Evolutionary conservation across 495 filamentous ascomycete species (phyloP), one percentile per base, ranked within the genome.

Genomic region (Daldinia grandis): DNA sequence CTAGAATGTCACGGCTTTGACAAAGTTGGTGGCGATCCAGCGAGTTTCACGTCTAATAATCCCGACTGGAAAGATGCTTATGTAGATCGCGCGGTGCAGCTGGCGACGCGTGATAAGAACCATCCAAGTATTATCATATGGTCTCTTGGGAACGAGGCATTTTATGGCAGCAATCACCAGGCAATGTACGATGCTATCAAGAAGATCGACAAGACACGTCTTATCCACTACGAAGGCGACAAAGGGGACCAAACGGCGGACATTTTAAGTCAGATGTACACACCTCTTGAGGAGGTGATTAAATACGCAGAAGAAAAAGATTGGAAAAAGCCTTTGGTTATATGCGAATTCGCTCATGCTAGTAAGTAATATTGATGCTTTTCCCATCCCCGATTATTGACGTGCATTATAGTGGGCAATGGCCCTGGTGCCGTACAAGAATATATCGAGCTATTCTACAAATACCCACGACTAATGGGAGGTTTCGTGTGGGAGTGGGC

Each of bases 401-500:
- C 14, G 14, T 15, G 1, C n/a, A 0, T n/a, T 53, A 28, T 53
- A 53, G 49, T 93, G 90, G 91, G 91, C 0, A 93, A 92, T 68
- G 91, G 90, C 0, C 91, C 91, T 0, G 91, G 91, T 0, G 85
- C 80, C 1, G 78, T 92, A 25, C 83, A 87, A 57, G 91, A 92
- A 74, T 92, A 93, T 68, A 79, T 88, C n/a, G 85, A 92, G 9
- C 80, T 84, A 1, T 92, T 91, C 73, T 87, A 87, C 71, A 85
- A 85, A 55, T 82, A 90, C 60, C 87, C 83, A 3, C 80, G 87
- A 9, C 77, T 92, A 0, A 88, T 91, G 78, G 91, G 91, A 6
- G 91, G 91, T 0, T 92, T 89, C 60, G 86, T 91, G 0, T 93
- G 91, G 91, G 91, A 92, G 72, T 93, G 90, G 90, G 86, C 88